Conservation (phyloP, 2,329 filamentous ascomycete species). For the Epichloe glyceriae region DNA sequence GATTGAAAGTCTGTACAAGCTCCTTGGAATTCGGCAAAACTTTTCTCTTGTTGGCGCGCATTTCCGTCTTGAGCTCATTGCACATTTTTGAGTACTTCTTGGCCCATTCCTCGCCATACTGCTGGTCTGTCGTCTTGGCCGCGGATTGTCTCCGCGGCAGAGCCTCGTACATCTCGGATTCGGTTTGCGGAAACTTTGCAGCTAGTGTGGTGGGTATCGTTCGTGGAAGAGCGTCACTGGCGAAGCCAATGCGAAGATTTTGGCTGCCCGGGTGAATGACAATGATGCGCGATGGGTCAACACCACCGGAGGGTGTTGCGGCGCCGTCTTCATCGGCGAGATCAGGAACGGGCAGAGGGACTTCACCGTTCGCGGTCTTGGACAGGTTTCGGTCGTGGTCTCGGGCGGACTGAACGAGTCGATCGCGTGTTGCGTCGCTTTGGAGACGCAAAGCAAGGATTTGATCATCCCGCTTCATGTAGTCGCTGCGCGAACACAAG, state of each 20-base stretch:
- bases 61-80: conserved; percentile 74
- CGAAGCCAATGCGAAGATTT: conserved; percentile 84
- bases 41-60: conserved; percentile 88
- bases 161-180: conserved; percentile 70
- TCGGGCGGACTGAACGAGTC: conserved; percentile 73
- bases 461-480: conserved; percentile 96
- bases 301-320: conserved; percentile 42
- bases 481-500: conserved; percentile 50
- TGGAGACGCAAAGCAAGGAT: conserved; percentile 79
- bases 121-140: conserved; percentile 54
- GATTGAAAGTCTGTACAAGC: conserved; percentile 87
- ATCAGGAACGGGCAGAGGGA: conserved; percentile 46
- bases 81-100: conserved; percentile 71
- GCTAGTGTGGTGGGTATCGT: conserved; percentile 90
- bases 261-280: conserved; percentile 93
- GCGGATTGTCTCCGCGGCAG: conserved; percentile 60
- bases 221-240: conserved; percentile 90
- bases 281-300: conserved; percentile 78
- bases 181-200: conserved; percentile 61
- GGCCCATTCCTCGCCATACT: conserved; percentile 73
- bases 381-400: conserved; percentile 79
- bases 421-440: conserved; percentile 72
- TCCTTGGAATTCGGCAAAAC: conserved; percentile 97
- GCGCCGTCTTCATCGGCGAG: conserved; percentile 45
- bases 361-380: conserved; percentile 55